Evolutionary conservation across 768 basidiomycete species (phyloP).

Genomic region (Kwoniella europaea): DNA sequence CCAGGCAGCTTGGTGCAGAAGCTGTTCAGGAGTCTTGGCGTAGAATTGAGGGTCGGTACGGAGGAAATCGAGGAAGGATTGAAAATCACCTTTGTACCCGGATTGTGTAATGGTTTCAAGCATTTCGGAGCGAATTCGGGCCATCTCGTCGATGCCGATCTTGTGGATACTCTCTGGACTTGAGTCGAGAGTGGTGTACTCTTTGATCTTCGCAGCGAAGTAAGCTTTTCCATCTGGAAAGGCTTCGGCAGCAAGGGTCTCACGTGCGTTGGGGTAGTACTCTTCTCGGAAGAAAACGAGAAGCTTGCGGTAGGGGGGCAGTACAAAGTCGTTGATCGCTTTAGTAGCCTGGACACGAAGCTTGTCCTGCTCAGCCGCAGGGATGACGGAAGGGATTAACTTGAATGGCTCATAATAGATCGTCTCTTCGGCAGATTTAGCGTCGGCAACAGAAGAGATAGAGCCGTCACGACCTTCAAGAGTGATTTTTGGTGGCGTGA

Average conservation of each 20-base stretch:
- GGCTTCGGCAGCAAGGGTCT: conserved; percentile 19
- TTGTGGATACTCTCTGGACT: conserved; percentile 18
- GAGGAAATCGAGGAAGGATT: conserved; percentile 24
- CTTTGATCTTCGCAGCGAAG: conserved; percentile 26
- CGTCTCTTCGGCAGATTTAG: conserved; percentile 16
- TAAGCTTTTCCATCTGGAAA: conserved; percentile 26
- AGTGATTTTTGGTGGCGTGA: conserved; percentile 25
- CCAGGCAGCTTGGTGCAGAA: conserved; percentile 29
- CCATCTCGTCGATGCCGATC: conserved; percentile 27
- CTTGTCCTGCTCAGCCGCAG: conserved; percentile 7
- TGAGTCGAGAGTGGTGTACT: conserved; percentile 20
- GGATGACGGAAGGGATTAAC: conserved; percentile 9
- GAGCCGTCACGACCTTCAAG: conserved; percentile 21
- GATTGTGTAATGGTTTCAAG: conserved; percentile 15
- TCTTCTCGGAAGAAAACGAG: conserved; percentile 21
- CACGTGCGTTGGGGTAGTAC: conserved; percentile 23
- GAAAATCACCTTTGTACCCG: conserved; percentile 20
- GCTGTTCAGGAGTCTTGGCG: conserved; percentile 28
- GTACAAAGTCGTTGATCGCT: conserved; percentile 10
- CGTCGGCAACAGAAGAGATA: conserved; percentile 15
- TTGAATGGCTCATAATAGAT: conserved; percentile 27
- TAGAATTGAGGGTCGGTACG: conserved; percentile 29
- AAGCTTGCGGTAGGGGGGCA: conserved; percentile 23
- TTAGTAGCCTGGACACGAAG: conserved; percentile 9
- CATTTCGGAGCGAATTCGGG: conserved; percentile 15